A percentile compares a stretch with the other conserved stretches of the same genome.
These are phyloP conservation scores for Penicillium salamii DNA, from an alignment of 495 filamentous ascomycete species.

Conservation along the genomic window DNA sequence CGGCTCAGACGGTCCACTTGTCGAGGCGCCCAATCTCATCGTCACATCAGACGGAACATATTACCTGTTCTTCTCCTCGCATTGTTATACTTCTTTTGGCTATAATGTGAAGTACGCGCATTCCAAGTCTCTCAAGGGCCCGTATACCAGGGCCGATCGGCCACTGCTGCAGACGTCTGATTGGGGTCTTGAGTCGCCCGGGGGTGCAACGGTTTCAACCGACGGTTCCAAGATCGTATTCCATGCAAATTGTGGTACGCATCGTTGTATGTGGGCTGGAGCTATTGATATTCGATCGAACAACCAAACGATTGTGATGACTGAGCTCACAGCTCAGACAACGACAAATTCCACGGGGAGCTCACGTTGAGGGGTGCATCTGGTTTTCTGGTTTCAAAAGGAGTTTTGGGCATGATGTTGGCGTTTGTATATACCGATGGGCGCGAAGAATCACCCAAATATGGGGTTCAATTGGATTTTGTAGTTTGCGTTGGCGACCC, in stretches of 20 bases:
- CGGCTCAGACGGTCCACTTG: conserved; percentile 53
- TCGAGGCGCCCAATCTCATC: conserved; percentile 58
- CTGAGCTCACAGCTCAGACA: conserved; percentile 3
- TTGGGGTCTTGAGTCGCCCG: conserved; percentile 45
- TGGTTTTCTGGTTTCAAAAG: background rate
- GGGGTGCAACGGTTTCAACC: conserved; percentile 46
- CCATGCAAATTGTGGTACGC: conserved; percentile 46
- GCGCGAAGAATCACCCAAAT: background rate
- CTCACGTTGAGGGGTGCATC: background rate
- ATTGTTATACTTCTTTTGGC: conserved; percentile 48
- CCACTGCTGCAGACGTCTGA: conserved; percentile 40
- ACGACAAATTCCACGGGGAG: conserved; percentile 3
- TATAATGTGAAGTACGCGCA: conserved; percentile 58
- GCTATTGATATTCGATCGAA: conserved; percentile 24
- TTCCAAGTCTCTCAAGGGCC: conserved; percentile 42
- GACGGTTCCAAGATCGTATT: conserved; percentile 49
- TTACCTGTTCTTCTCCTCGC: conserved; percentile 59
- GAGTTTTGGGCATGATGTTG: background rate
- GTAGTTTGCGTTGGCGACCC: no score
- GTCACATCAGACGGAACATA: conserved; percentile 45
- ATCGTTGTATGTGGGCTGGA: conserved; percentile 32
- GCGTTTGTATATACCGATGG: background rate
- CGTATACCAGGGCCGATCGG: conserved; percentile 34
- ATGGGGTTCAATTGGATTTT: no score
- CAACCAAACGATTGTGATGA: conserved; percentile 15